Evolutionary conservation across 2,329 filamentous ascomycete species (phyloP).

Genomic region (Cephalotrichum gorgonifer): DNA sequence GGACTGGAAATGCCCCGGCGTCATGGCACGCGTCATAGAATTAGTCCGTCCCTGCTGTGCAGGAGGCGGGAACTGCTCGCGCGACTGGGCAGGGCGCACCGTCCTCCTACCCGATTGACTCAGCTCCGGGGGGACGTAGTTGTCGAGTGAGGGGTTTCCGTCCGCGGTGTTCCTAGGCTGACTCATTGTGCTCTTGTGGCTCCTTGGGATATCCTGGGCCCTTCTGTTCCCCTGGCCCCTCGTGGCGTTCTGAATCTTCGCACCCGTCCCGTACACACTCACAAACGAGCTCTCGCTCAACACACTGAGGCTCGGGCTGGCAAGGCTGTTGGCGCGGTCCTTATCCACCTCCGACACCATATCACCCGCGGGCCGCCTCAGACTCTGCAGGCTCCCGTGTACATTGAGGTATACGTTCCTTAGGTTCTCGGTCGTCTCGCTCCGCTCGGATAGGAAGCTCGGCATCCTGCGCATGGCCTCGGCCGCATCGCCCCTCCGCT

Average conservation of each 20-base stretch:
- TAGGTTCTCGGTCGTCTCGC: conserved; percentile 49
- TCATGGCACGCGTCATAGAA: conserved; percentile 14
- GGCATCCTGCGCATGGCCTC: conserved; percentile 44
- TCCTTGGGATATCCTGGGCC: not conserved
- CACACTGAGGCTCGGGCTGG: conserved; percentile 52
- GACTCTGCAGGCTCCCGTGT: conserved; percentile 36
- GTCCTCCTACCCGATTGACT: not conserved
- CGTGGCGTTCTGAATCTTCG: not conserved
- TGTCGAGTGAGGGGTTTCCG: not conserved
- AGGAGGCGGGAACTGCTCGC: not conserved
- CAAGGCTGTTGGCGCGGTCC: conserved; percentile 20
- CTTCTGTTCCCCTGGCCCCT: not conserved
- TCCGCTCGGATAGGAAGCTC: conserved; percentile 52
- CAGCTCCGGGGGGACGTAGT: not conserved
- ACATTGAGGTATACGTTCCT: conserved; percentile 47
- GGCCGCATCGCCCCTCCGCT: conserved; percentile 20
- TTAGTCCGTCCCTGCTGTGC: conserved; percentile 10
- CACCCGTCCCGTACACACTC: conserved; percentile 48
- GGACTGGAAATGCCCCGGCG: conserved; percentile 23
- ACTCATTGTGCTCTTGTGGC: not conserved
- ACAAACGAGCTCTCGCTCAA: conserved; percentile 58
- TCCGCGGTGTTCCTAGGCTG: not conserved
- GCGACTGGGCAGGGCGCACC: not conserved
- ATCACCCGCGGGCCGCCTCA: conserved; percentile 35
- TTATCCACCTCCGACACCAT: conserved; percentile 24